Evolutionary conservation across 495 filamentous ascomycete genomes (phyloP), one percentile per base, ranked within the genome.

Genomic region (Neurospora sp.): DNA sequence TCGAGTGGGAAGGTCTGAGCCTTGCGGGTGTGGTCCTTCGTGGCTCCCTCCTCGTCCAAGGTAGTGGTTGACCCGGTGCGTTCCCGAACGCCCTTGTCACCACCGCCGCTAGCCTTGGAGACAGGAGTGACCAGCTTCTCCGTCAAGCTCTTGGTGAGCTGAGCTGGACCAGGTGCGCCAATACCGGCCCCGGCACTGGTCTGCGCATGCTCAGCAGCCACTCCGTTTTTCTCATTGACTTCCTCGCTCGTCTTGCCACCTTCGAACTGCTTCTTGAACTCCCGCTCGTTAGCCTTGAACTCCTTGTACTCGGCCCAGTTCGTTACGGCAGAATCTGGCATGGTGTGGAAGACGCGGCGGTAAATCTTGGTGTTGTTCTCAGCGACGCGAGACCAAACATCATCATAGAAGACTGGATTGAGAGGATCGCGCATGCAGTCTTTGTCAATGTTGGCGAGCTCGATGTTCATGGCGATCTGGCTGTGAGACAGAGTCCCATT

Each of bases 301-400:
- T 97, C 92, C 77, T 93, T 94, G 83, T 98, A 99, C 74, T 96
- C 93, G 75, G 92, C 91, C 96, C 96, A 99, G 69, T 89, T 93
- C 74, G 90, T 92, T 74, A 96, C 96, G 76, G 98, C 93, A 71
- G 88, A 97, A 78, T 99, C 96, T 2, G 96, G 96, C 92, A 95
- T 95, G 81, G 94, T 97, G 68, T 96, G 90, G 85, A 99, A 99
- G 14, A 99, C 96, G 71, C 91, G 89, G 35, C 96, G 90, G 83
- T 90, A 99, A 40, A 99, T 87, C 73, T 93, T 92, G 6, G 96
- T 98, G 79, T 99, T 99, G 81, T 98, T 98, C 69, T 92, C 91
- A 8, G 96, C 96, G 59, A 94, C 89, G n/a, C 88, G 83, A 74
- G 90, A 89, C 96, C 96, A 99, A 2, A 91, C 90, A 74, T 97